Conservation (phyloP, 2,329 filamentous ascomycete genomes). For the Ophidiomyces ophidiicola region DNA sequence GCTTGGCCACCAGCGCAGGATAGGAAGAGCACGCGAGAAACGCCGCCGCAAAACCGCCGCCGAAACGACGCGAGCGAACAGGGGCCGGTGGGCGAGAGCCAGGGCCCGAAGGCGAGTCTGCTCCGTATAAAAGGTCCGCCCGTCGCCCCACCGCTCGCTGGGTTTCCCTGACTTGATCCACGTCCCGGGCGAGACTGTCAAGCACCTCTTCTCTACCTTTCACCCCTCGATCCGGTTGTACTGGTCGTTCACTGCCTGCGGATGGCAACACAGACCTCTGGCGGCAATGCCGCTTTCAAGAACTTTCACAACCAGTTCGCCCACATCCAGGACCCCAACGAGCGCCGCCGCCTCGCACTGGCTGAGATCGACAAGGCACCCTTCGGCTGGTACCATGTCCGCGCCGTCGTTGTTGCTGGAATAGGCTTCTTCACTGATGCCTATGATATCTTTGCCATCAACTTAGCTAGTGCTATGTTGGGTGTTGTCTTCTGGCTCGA, state of each 20-base stretch:
- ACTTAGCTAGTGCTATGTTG: conserved; percentile 60
- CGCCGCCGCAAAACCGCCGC: background rate
- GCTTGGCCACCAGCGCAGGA: conserved; percentile 4
- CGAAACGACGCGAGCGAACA: too few relatives aligned
- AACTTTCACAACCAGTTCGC: conserved; percentile 67
- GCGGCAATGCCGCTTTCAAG: conserved; percentile 60
- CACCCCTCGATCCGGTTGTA: too few relatives aligned
- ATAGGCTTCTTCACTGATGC: conserved; percentile 12
- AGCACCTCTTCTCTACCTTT: too few relatives aligned
- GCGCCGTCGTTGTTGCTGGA: conserved; percentile 12
- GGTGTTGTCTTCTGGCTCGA: conserved; percentile 64
- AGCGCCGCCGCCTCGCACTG: conserved; percentile 63
- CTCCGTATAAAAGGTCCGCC: too few relatives aligned
- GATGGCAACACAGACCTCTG: conserved; percentile 37
- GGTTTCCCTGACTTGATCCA: too few relatives aligned
- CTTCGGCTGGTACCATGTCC: conserved; percentile 18
- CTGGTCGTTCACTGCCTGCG: too few relatives aligned
- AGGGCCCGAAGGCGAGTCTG: too few relatives aligned
- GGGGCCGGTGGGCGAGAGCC: too few relatives aligned
- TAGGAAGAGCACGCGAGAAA: background rate
- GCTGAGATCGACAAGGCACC: conserved; percentile 43
- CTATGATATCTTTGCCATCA: conserved; percentile 71
- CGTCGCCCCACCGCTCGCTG: too few relatives aligned
- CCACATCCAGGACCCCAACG: conserved; percentile 55
- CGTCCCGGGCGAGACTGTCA: too few relatives aligned